A percentile compares a stretch with the other conserved stretches of the same genome.
Conservation (phyloP, 352 stramenopile genomes). For the Phytophthora sansomeana region DNA sequence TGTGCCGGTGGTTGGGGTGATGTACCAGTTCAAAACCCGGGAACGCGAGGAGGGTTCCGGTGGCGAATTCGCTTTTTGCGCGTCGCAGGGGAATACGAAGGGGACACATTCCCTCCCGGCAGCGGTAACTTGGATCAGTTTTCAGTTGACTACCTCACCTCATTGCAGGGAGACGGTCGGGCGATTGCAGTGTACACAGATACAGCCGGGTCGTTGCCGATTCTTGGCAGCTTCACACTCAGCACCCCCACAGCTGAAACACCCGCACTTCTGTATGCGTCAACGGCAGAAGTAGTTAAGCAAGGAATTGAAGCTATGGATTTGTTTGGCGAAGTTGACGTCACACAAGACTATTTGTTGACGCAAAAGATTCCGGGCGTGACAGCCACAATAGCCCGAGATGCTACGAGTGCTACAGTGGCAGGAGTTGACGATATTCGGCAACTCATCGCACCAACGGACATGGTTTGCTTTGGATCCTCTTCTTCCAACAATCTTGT, state of each 20-base stretch:
- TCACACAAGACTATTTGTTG: slow-evolving; percentile 58
- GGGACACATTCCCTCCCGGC: slow-evolving; percentile 76
- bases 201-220: slow-evolving; percentile 51
- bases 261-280: slow-evolving; percentile 61
- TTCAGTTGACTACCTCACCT: slow-evolving; percentile 9
- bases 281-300: slow-evolving; percentile 66
- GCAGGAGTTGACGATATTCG: slow-evolving; percentile 65
- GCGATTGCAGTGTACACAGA: slow-evolving; percentile 69
- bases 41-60: slow-evolving; percentile 83
- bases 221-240: slow-evolving; percentile 62
- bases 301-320: slow-evolving; percentile 82
- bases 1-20: slow-evolving; percentile 94
- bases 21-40: slow-evolving; percentile 70
- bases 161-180: slow-evolving; percentile 50
- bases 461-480: slow-evolving; percentile 73
- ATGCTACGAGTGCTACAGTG: slow-evolving; percentile 56
- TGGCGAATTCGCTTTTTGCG: slow-evolving; percentile 83
- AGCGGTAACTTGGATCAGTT: slow-evolving; percentile 75
- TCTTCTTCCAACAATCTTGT: slow-evolving; percentile 45
- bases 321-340: slow-evolving; percentile 78
- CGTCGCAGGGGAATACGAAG: slow-evolving; percentile 72
- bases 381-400: slow-evolving; percentile 59
- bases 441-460: slow-evolving; percentile 66
- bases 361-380: slow-evolving; percentile 67
- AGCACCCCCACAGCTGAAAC: slow-evolving; percentile 50